These are phyloP conservation scores for Coemansia sp. DNA, from an alignment of 192 early-diverging fungal genomes.

Conservation along the genomic window DNA sequence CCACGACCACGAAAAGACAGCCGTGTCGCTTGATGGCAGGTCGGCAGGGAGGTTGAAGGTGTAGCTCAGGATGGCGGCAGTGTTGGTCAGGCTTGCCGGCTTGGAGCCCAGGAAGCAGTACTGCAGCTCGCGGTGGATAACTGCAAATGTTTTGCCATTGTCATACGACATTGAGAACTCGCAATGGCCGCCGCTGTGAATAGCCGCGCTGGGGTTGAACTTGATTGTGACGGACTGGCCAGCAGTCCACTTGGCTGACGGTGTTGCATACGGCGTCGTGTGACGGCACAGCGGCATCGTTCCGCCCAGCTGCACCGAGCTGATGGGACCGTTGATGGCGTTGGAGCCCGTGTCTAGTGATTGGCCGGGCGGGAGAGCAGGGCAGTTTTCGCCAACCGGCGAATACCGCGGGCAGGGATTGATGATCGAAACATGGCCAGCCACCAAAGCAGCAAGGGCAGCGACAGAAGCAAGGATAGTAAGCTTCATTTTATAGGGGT, in stretches of 20 bases:
- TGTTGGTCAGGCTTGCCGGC: slow-evolving; percentile 8
- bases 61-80: slow-evolving; percentile 11
- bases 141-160: slow-evolving; percentile 43
- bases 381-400: slow-evolving; percentile 22
- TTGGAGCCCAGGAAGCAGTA: slow-evolving; percentile 13
- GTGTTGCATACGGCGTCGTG: slow-evolving; percentile 19
- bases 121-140: slow-evolving; percentile 47
- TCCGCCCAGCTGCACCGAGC: not conserved
- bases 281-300: slow-evolving; percentile 26
- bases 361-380: slow-evolving; percentile 35
- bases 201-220: slow-evolving; percentile 11
- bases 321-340: slow-evolving; percentile 31
- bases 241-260: slow-evolving; percentile 29
- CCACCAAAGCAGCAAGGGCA: slow-evolving; percentile 6
- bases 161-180: slow-evolving; percentile 53
- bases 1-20: slow-evolving; percentile 58
- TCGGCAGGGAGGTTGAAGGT: slow-evolving; percentile 49
- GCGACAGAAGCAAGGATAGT: not conserved
- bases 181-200: slow-evolving; percentile 52
- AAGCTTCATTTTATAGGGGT: slow-evolving; percentile 1
- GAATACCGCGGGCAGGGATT: slow-evolving; percentile 31
- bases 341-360: slow-evolving; percentile 17
- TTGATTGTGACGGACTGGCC: slow-evolving; percentile 27
- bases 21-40: slow-evolving; percentile 46
- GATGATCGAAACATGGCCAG: slow-evolving; percentile 21